phyloP scores from a whole-genome alignment of 164 flowering plant genomes.

The Taxillus chinensis region DNA sequence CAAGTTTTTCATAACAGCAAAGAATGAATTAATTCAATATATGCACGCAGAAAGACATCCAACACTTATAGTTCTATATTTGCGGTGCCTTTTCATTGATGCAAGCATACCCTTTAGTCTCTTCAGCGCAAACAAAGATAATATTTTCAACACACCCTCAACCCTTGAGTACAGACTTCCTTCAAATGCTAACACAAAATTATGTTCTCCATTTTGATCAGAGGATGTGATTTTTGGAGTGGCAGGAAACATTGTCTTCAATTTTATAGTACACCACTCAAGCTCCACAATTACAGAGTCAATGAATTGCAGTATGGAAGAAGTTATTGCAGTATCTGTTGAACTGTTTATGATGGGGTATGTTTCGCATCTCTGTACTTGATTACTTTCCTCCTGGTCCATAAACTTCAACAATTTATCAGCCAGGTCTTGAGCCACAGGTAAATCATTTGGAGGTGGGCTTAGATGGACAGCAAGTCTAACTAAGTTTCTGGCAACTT shows the following conservation, averaged over 20 bases:
- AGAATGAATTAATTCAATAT: not conserved
- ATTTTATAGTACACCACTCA: slow-evolving; percentile 49
- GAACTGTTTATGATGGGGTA: slow-evolving; percentile 50
- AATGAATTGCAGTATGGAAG: slow-evolving; percentile 37
- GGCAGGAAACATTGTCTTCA: slow-evolving; percentile 26
- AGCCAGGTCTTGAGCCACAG: slow-evolving; percentile 43
- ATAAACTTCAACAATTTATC: slow-evolving; percentile 42
- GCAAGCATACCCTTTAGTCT: slow-evolving; percentile 52
- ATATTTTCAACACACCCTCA: slow-evolving; percentile 50
- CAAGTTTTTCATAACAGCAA: slow-evolving; percentile 4
- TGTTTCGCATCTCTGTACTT: slow-evolving; percentile 34
- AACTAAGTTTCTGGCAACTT: slow-evolving; percentile 43
- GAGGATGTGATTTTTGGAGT: slow-evolving; percentile 19
- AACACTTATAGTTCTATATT: not conserved
- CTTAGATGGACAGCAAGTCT: slow-evolving; percentile 35
- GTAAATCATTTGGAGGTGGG: slow-evolving; percentile 48
- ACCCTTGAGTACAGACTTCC: slow-evolving; percentile 51
- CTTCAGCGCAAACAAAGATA: slow-evolving; percentile 61
- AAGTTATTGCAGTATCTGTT: slow-evolving; percentile 34
- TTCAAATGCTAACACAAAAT: slow-evolving; percentile 34
- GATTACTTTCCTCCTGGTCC: slow-evolving; percentile 31
- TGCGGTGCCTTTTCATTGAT: not conserved
- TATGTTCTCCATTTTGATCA: slow-evolving; percentile 21
- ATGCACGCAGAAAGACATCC: not conserved
- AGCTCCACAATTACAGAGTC: slow-evolving; percentile 44